Evolutionary conservation across 345 rosid species (phyloP).

Genomic region (Moringa oleifera): DNA sequence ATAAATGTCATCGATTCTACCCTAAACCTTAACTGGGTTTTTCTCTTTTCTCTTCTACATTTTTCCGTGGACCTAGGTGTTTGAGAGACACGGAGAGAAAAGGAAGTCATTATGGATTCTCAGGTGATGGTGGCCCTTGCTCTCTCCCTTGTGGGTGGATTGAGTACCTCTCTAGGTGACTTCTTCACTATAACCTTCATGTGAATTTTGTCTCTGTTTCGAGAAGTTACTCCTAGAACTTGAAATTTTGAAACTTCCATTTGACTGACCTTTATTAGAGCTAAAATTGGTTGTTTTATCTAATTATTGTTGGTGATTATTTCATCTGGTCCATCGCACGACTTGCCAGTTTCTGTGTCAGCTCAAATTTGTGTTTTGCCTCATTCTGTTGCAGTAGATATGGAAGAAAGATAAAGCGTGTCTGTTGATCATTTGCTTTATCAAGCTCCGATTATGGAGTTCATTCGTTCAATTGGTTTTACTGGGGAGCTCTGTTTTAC

Average conservation of each 20-base stretch:
- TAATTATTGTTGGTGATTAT: neutral
- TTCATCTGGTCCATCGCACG: no score
- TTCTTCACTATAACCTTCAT: neutral
- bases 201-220: neutral
- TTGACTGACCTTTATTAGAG: no score
- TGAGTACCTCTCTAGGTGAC: constrained; percentile 69
- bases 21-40: neutral
- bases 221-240: neutral
- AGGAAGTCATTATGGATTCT: constrained; percentile 53
- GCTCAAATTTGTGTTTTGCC: no score
- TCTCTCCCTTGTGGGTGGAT: constrained; percentile 61
- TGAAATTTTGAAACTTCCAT: neutral
- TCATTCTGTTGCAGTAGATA: no score
- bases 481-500: no score
- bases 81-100: neutral
- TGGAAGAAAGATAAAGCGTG: no score
- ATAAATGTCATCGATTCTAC: neutral
- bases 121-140: constrained; percentile 61
- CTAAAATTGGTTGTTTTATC: neutral
- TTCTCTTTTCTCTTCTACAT: no score
- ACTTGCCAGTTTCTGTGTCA: no score
- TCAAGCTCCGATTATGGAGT: no score
- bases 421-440: no score
- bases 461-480: no score
- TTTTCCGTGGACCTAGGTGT: no score